Percentiles rank a stretch among this genome's conserved stretches.
phyloP scores from a whole-genome alignment of 2,329 filamentous ascomycete genomes.

The Fusarium secorum region DNA sequence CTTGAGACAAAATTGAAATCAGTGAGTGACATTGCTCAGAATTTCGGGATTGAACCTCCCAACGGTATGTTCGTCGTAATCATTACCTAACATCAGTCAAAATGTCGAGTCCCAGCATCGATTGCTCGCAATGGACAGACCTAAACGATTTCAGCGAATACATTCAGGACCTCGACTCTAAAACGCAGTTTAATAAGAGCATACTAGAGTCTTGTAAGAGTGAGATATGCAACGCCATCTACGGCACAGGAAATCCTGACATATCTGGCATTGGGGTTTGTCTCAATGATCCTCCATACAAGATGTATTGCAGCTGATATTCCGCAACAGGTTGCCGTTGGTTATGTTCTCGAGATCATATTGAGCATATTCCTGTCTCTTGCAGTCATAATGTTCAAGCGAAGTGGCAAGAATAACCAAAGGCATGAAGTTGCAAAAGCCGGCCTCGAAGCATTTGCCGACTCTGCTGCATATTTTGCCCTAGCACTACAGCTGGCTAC shows the following conservation, averaged over 20 bases:
- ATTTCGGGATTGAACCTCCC: neutral
- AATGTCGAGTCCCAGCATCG: neutral
- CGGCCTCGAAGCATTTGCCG: slow-evolving; percentile 22
- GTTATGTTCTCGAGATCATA: slow-evolving; percentile 16
- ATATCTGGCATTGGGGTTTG: slow-evolving; percentile 37
- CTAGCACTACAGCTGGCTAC: slow-evolving; percentile 34
- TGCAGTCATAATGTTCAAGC: neutral
- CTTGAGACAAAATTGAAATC: neutral
- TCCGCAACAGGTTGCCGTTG: slow-evolving; percentile 6
- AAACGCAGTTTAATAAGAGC: neutral
- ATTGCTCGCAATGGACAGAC: slow-evolving; percentile 1
- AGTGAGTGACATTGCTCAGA: too few relatives aligned
- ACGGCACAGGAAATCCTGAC: slow-evolving; percentile 33
- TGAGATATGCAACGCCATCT: slow-evolving; percentile 30
- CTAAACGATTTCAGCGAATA: slow-evolving; percentile 23
- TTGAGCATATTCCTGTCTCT: slow-evolving; percentile 7
- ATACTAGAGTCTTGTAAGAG: slow-evolving; percentile 1
- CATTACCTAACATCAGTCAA: neutral
- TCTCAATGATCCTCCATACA: neutral
- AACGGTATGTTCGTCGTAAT: neutral
- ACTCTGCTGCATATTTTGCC: slow-evolving; percentile 36
- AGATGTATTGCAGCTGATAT: neutral
- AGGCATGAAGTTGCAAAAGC: neutral
- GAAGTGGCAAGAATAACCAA: neutral
- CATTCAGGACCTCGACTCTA: neutral